Conservation (phyloP, 768 basidiomycete species). For the Russula foetens region DNA sequence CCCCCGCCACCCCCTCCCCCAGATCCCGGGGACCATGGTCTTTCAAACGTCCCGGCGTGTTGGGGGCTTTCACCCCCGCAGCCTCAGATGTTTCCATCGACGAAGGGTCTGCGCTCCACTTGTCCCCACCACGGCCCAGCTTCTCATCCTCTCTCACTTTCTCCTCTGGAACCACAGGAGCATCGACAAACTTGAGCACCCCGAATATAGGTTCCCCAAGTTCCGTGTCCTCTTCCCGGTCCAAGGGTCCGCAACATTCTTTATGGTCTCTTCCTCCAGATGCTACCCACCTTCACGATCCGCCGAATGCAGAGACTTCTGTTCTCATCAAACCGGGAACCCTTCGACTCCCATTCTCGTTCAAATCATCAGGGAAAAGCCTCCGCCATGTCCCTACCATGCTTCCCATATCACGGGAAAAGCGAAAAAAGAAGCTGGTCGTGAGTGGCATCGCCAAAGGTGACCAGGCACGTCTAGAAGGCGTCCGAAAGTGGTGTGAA, state of each 20-base stretch:
- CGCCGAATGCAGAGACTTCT: slow-evolving; percentile 24
- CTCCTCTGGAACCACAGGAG: slow-evolving; percentile 20
- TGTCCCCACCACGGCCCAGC: slow-evolving; percentile 20
- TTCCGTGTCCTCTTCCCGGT: slow-evolving; percentile 30
- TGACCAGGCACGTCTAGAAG: slow-evolving; percentile 58
- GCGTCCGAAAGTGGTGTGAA: slow-evolving; percentile 69
- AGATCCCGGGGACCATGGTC: slow-evolving; percentile 22
- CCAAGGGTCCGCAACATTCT: slow-evolving; percentile 30
- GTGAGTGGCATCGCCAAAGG: slow-evolving; percentile 58
- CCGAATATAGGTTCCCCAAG: slow-evolving; percentile 29
- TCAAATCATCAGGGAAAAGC: slow-evolving; percentile 20
- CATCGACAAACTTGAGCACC: slow-evolving; percentile 12
- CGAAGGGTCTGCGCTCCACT: slow-evolving; percentile 28
- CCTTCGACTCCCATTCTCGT: slow-evolving; percentile 29
- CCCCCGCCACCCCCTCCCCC: slow-evolving; percentile 6
- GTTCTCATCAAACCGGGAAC: slow-evolving; percentile 23
- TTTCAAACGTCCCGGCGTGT: slow-evolving; percentile 42
- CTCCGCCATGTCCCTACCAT: slow-evolving; percentile 21
- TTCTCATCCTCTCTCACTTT: slow-evolving; percentile 21
- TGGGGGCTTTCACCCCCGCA: slow-evolving; percentile 51
- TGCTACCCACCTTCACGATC: slow-evolving; percentile 34
- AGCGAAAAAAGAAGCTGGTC: slow-evolving; percentile 50
- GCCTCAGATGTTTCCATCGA: slow-evolving; percentile 26
- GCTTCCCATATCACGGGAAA: slow-evolving; percentile 35
- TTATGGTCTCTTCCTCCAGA: slow-evolving; percentile 34